Evolutionary conservation across 768 basidiomycete genomes (phyloP).

Genomic region (Amanita thiersii): DNA sequence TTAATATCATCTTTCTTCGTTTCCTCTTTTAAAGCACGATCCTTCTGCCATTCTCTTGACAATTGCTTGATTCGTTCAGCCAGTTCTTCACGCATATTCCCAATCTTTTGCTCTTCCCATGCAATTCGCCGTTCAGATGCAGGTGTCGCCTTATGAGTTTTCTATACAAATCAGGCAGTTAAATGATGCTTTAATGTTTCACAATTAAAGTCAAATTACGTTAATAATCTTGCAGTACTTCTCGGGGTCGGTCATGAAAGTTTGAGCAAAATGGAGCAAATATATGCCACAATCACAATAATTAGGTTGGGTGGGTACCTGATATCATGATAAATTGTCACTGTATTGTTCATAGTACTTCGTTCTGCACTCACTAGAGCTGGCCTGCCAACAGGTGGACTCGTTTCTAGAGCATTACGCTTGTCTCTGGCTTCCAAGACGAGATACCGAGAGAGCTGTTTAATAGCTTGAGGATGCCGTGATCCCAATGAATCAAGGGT

Average conservation of each 20-base stretch:
- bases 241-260: constrained; percentile 60
- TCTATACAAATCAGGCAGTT: constrained; percentile 7
- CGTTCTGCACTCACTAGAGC: constrained; percentile 36
- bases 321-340: constrained; percentile 1
- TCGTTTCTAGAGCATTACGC: constrained; percentile 28
- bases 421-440: constrained; percentile 74
- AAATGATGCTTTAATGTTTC: background rate
- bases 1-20: constrained; percentile 24
- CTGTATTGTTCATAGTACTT: background rate
- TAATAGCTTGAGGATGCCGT: constrained; percentile 59
- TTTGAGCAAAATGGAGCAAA: constrained; percentile 77
- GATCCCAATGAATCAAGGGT: constrained; percentile 85
- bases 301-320: constrained; percentile 89
- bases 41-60: constrained; percentile 46
- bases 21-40: constrained; percentile 30
- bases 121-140: constrained; percentile 31
- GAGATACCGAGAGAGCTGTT: constrained; percentile 60
- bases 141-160: constrained; percentile 21
- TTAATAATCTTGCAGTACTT: constrained; percentile 43
- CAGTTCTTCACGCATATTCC: constrained; percentile 38
- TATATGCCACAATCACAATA: constrained; percentile 91
- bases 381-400: constrained; percentile 35
- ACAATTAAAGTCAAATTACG: constrained; percentile 19
- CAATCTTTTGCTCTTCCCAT: constrained; percentile 48
- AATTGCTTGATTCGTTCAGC: constrained; percentile 31